A percentile compares a stretch with the other conserved stretches of the same genome.
Evolutionary conservation across 2,329 filamentous ascomycete species (phyloP).

Genomic region (Trichoderma semiorbis): DNA sequence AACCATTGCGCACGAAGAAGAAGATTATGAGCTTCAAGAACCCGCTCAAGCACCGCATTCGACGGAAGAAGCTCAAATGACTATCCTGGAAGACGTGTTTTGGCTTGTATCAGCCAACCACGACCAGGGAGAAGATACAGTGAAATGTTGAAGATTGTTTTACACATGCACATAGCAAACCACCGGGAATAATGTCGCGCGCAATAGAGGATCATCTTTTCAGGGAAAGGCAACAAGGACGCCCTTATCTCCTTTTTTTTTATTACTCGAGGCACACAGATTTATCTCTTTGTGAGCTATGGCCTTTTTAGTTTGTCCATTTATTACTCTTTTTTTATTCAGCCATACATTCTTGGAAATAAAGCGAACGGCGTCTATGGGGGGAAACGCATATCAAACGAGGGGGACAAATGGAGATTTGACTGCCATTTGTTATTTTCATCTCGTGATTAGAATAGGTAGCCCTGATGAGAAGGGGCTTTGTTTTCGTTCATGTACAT

Average conservation of each 20-base stretch:
- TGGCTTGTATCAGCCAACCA: background rate
- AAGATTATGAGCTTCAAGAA: constrained; percentile 16
- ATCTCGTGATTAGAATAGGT: background rate
- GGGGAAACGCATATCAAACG: background rate
- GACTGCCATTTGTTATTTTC: background rate
- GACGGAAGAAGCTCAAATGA: constrained; percentile 18
- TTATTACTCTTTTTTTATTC: background rate
- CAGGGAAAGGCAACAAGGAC: background rate
- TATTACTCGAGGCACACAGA: background rate
- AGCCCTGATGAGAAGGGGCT: background rate
- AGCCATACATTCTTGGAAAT: constrained; percentile 3
- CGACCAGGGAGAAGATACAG: background rate
- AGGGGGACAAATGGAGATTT: background rate
- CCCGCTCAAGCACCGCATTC: constrained; percentile 17
- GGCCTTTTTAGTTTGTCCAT: background rate
- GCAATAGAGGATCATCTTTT: background rate
- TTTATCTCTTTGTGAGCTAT: background rate
- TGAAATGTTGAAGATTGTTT: background rate
- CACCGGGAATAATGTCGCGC: background rate
- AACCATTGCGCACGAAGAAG: background rate
- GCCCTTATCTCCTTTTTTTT: background rate
- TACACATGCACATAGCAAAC: background rate
- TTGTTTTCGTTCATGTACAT: background rate
- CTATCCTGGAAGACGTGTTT: background rate
- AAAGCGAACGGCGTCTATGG: constrained; percentile 13